phyloP scores from a whole-genome alignment of 495 filamentous ascomycete genomes.

The Beverwykella pulmonaria region DNA sequence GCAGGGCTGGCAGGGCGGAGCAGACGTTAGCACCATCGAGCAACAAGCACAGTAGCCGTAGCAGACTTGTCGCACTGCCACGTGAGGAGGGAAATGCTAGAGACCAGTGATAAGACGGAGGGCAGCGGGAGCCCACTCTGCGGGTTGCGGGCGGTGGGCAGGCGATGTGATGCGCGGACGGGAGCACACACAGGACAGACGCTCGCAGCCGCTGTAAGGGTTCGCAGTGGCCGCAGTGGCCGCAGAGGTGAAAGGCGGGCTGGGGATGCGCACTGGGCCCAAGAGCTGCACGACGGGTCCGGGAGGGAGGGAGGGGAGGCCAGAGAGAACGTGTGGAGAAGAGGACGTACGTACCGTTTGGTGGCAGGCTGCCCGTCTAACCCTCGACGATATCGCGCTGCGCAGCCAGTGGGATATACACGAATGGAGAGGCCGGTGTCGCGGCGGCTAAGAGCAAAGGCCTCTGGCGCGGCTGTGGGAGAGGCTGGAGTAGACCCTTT shows the following conservation, averaged over 20 bases:
- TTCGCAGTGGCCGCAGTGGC: not conserved
- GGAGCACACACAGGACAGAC: not conserved
- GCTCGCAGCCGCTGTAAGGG: slow-evolving; percentile 26
- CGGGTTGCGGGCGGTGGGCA: not conserved
- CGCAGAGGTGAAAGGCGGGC: not conserved
- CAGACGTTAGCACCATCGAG: not conserved
- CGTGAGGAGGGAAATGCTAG: slow-evolving; percentile 19
- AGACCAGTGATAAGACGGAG: not conserved
- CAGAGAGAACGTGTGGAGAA: slow-evolving; percentile 25
- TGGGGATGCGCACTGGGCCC: not conserved
- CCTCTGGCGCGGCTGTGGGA: slow-evolving; percentile 15
- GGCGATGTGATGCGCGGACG: slow-evolving; percentile 3
- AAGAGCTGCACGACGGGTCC: not conserved
- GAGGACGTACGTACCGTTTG: slow-evolving; percentile 23
- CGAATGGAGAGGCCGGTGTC: not conserved
- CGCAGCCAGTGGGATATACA: slow-evolving; percentile 3
- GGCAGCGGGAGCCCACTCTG: not conserved
- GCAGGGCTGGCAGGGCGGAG: not conserved
- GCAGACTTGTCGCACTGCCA: slow-evolving; percentile 10
- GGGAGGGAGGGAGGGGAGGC: slow-evolving; percentile 1
- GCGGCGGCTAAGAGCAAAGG: slow-evolving; percentile 19
- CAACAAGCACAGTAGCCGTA: slow-evolving; percentile 20
- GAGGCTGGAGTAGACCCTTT: too few relatives aligned
- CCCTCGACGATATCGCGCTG: slow-evolving; percentile 20
- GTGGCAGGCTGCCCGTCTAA: slow-evolving; percentile 23